Conservation (phyloP, 345 rosid genomes). For the Toxicodendron radicans region DNA sequence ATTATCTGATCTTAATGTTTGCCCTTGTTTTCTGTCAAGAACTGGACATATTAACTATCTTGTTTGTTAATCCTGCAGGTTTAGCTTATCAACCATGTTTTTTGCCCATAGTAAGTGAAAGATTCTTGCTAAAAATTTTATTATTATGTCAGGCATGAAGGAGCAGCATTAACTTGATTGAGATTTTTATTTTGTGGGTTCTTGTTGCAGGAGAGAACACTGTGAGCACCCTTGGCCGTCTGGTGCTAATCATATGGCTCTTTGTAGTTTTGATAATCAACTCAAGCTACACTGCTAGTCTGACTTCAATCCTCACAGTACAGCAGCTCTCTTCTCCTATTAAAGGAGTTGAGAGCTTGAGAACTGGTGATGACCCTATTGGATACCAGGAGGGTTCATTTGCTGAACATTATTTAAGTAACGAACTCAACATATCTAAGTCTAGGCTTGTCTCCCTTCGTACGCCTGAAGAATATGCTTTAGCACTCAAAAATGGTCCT, state of each 20-base stretch:
- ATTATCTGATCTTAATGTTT: not conserved
- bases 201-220: constrained; percentile 77
- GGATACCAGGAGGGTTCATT: constrained; percentile 93
- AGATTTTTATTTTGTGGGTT: constrained; percentile 17
- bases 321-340: constrained; percentile 81
- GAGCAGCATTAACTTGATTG: constrained; percentile 24
- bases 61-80: constrained; percentile 66
- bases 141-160: not conserved
- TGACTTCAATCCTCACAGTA: constrained; percentile 91
- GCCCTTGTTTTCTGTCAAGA: not conserved
- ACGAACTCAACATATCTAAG: constrained; percentile 70
- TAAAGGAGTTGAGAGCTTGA: constrained; percentile 79
- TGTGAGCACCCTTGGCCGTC: constrained; percentile 76
- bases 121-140: not conserved
- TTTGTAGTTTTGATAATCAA: constrained; percentile 87
- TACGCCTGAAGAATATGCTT: constrained; percentile 77
- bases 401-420: constrained; percentile 67
- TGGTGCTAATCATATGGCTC: constrained; percentile 88
- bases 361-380: constrained; percentile 54
- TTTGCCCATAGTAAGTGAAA: constrained; percentile 80
- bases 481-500: constrained; percentile 71
- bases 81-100: constrained; percentile 93
- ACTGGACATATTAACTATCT: not conserved
- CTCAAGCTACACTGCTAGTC: constrained; percentile 96
- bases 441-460: constrained; percentile 77